phyloP scores from a whole-genome alignment of 192 early-diverging fungal genomes.

The Lobosporangium transversale region DNA sequence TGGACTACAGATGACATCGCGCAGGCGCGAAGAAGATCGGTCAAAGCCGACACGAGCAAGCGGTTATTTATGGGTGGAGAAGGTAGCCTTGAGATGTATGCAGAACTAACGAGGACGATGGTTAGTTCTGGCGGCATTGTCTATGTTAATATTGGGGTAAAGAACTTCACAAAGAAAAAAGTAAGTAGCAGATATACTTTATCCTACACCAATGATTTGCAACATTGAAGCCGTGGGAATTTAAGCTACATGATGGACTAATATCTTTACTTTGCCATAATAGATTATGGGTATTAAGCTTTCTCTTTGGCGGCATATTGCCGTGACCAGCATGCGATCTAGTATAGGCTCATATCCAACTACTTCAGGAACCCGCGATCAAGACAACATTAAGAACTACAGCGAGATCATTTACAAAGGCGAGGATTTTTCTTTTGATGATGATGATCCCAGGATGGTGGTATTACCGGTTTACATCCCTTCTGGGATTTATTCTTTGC shows the following conservation, averaged over 20 bases:
- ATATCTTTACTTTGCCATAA: not conserved
- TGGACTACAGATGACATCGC: slow-evolving; percentile 50
- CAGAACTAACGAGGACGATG: slow-evolving; percentile 47
- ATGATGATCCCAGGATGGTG: slow-evolving; percentile 32
- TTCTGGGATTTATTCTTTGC: slow-evolving; percentile 40
- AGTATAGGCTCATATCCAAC: slow-evolving; percentile 7
- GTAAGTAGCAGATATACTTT: slow-evolving; percentile 8
- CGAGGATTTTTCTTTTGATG: slow-evolving; percentile 42
- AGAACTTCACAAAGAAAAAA: slow-evolving; percentile 50
- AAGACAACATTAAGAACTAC: slow-evolving; percentile 45
- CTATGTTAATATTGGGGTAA: slow-evolving; percentile 44
- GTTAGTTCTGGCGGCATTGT: slow-evolving; percentile 48
- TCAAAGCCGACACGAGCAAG: slow-evolving; percentile 50
- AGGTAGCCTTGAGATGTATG: slow-evolving; percentile 48
- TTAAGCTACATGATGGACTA: too few species aligned
- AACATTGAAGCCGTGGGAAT: not conserved
- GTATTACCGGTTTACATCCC: slow-evolving; percentile 46
- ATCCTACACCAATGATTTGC: not conserved
- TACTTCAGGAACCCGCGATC: slow-evolving; percentile 5
- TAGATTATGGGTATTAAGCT: slow-evolving; percentile 54
- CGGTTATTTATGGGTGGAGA: slow-evolving; percentile 50
- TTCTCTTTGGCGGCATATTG: slow-evolving; percentile 41
- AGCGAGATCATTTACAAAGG: slow-evolving; percentile 52
- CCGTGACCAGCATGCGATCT: slow-evolving; percentile 4
- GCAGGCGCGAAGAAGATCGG: slow-evolving; percentile 30